Base-by-base conservation (phyloP, 2,329 filamentous ascomycete genomes). In the Ustilaginoidea virens region DNA sequence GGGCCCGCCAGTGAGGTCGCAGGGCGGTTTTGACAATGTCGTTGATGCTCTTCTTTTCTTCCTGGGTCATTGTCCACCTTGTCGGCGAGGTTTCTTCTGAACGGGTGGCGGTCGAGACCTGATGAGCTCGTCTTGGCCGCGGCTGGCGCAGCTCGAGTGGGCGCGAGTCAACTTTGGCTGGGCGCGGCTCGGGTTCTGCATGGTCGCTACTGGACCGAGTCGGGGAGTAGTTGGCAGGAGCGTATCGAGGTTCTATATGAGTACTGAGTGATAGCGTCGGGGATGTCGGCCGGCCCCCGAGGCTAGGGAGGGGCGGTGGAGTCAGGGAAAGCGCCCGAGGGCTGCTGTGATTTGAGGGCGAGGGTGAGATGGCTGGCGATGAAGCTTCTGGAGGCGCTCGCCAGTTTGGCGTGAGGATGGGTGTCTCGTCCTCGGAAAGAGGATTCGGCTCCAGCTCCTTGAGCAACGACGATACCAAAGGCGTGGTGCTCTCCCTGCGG, bases 1-100 rank as follows among this genome's bases (percentile, higher is more conserved):
- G 76, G 23, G 77, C 77, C 36, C 75, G 69, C 62, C 87, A 96
- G 39, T 83, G 70, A 18, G 86, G 83, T 41, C 81, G 80, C 24
- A 98, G 61, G 5, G 80, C 82, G 23, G 67, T 62, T 38, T 82
- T 80, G 41, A 96, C 90, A 55, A 96, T 83, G 41, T 75, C 76
- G 48, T 85, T 87, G 38, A 98, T 79, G 45, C 75, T 83, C 40
- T 81, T 75, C 52, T 98, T 98, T 37, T 81, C 79, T 37, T 81
- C 76, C 15, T 83, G 72, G 1, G 86, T 79, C 43, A 93, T 68
- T 8, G 51, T 44, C 25, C 61, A 48, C 19, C 78, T 71, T 3
- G 64, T 67, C 6, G 80, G 79, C n/a, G 80, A 85, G 2, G 63
- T 61, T 25, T 86, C 75, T 25, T 66, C 53, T 42, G 71, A 69